A percentile compares a stretch with the other conserved stretches of the same genome.
Conservation (phyloP, 805 yeast genomes). For the Lachancea waltii region DNA sequence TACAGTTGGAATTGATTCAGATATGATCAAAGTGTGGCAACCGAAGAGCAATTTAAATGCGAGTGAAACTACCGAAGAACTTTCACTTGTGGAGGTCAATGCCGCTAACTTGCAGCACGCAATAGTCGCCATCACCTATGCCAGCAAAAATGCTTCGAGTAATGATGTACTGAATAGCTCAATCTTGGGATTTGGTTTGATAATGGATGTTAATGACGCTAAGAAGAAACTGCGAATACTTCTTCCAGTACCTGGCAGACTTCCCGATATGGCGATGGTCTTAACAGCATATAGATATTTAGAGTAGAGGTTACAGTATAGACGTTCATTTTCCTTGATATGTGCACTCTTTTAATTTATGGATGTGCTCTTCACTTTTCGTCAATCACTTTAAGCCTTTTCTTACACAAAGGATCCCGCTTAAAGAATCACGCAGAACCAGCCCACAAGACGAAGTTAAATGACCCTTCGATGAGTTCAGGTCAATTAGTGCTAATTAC, state of each 20-base stretch:
- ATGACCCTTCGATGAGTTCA: too few species aligned
- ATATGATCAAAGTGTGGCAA: conserved; percentile 55
- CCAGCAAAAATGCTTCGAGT: conserved; percentile 40
- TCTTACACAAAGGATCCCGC: too few species aligned
- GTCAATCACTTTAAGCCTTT: too few species aligned
- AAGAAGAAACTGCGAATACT: conserved; percentile 62
- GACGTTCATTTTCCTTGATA: too few species aligned
- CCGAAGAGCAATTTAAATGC: conserved; percentile 38
- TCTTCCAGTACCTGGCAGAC: conserved; percentile 80
- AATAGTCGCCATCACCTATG: conserved; percentile 58
- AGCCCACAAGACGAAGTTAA: too few species aligned
- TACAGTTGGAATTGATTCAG: conserved; percentile 65
- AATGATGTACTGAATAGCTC: conserved; percentile 47
- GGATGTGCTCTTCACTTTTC: too few species aligned
- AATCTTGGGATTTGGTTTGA: conserved; percentile 74
- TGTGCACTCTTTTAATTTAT: too few species aligned
- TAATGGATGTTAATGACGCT: conserved; percentile 64
- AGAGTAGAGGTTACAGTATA: too few species aligned
- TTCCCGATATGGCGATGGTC: conserved; percentile 69
- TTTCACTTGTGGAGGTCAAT: conserved; percentile 38
- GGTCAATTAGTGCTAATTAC: conserved; percentile 4
- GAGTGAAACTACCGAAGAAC: conserved; percentile 18
- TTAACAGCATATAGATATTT: conserved; percentile 76
- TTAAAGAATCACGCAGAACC: too few species aligned
- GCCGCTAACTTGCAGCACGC: conserved; percentile 64